Evolutionary conservation across 2,329 filamentous ascomycete genomes (phyloP).

Genomic region (Cephalotrichum gorgonifer): DNA sequence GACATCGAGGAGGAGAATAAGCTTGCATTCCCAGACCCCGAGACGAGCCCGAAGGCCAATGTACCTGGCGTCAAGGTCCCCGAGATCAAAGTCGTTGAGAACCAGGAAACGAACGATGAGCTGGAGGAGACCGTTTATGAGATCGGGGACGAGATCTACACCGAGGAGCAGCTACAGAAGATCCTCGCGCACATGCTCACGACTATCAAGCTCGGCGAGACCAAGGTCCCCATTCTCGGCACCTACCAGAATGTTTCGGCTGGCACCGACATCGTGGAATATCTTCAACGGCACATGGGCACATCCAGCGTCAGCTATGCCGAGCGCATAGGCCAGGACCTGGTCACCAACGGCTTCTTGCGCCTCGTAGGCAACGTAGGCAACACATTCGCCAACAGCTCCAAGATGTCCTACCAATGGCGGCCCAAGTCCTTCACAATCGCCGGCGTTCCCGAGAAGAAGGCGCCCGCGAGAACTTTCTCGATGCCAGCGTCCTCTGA

Average conservation of each 20-base stretch:
- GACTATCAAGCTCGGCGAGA: slow-evolving; percentile 77
- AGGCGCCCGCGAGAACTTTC: slow-evolving; percentile 61
- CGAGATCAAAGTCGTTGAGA: slow-evolving; percentile 74
- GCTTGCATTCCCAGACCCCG: slow-evolving; percentile 85
- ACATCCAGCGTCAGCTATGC: slow-evolving; percentile 80
- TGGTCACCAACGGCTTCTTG: slow-evolving; percentile 77
- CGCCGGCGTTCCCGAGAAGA: slow-evolving; percentile 82
- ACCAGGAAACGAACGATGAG: slow-evolving; percentile 48
- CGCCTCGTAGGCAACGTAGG: slow-evolving; percentile 90
- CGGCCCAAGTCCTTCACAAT: slow-evolving; percentile 82
- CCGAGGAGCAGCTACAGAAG: slow-evolving; percentile 81
- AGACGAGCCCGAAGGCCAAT: slow-evolving; percentile 49
- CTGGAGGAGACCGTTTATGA: slow-evolving; percentile 82
- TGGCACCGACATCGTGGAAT: slow-evolving; percentile 90
- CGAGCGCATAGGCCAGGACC: slow-evolving; percentile 88
- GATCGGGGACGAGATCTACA: slow-evolving; percentile 81
- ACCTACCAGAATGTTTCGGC: slow-evolving; percentile 89
- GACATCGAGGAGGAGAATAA: slow-evolving; percentile 98
- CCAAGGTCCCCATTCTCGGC: slow-evolving; percentile 90
- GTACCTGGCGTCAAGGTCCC: slow-evolving; percentile 51
- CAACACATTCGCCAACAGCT: slow-evolving; percentile 93
- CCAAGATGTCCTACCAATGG: slow-evolving; percentile 97
- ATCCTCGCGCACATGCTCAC: slow-evolving; percentile 79
- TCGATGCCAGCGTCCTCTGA: slow-evolving; percentile 50
- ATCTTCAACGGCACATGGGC: slow-evolving; percentile 80